phyloP scores from a whole-genome alignment of 2,329 filamentous ascomycete genomes.

The Ophiobolus disseminans region DNA sequence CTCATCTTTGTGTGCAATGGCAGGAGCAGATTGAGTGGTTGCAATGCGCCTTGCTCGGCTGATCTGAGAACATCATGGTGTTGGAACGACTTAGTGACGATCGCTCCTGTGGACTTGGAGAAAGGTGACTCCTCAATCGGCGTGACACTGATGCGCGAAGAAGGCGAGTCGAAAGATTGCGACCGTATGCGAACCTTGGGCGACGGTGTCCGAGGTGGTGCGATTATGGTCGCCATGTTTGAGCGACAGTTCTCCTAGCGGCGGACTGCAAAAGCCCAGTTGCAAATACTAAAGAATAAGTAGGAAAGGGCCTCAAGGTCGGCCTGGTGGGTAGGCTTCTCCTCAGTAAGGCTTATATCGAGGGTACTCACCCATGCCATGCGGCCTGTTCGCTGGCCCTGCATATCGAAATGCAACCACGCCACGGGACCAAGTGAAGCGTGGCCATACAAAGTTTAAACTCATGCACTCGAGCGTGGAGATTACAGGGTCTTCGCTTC shows the following conservation, averaged over 20 bases:
- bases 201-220: constrained; percentile 42
- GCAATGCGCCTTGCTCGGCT: constrained; percentile 18
- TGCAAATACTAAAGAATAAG: background rate
- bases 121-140: constrained; percentile 44
- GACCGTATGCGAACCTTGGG: constrained; percentile 47
- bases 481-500: constrained; percentile 18
- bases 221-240: constrained; percentile 29
- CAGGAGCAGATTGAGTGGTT: constrained; percentile 18
- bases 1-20: constrained; percentile 43
- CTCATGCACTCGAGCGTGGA: constrained; percentile 14
- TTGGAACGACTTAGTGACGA: constrained; percentile 23
- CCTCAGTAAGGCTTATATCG: constrained; percentile 28
- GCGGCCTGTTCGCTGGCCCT: constrained; percentile 37
- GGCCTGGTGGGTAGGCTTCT: constrained; percentile 8
- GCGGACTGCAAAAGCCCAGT: background rate
- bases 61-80: constrained; percentile 31
- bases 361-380: constrained; percentile 11
- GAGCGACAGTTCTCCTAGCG: constrained; percentile 1
- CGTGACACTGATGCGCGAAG: constrained; percentile 35
- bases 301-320: constrained; percentile 12
- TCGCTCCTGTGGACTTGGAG: constrained; percentile 45
- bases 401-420: constrained; percentile 34
- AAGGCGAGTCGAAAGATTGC: constrained; percentile 46
- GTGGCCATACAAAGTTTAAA: background rate
- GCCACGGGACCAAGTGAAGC: constrained; percentile 18